Conservation (phyloP, 2,329 filamentous ascomycete species). For the Fonsecaea nubica region DNA sequence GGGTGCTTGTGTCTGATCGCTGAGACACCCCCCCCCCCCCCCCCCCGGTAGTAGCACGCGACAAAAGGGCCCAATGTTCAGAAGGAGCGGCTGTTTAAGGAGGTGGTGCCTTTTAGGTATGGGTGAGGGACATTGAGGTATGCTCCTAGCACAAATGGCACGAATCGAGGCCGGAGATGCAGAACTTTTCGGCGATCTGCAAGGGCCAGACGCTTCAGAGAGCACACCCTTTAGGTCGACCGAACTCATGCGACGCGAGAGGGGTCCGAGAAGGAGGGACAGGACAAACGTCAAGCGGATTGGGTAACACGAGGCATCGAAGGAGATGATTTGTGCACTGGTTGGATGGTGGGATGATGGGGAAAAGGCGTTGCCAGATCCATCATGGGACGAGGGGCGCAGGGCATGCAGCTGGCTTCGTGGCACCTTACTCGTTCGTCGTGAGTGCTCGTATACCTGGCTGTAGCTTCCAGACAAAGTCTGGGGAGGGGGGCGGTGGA, state of each 20-base stretch:
- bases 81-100: background rate
- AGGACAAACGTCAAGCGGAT: slow-evolving; percentile 11
- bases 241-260: slow-evolving; percentile 4
- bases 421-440: background rate
- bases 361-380: slow-evolving; percentile 2
- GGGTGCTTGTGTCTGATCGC: slow-evolving; percentile 24
- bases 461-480: slow-evolving; percentile 17
- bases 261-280: background rate
- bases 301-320: slow-evolving; percentile 9
- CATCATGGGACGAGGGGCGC: slow-evolving; percentile 3
- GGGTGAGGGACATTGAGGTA: background rate
- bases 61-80: slow-evolving; percentile 10
- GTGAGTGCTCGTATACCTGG: background rate
- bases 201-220: slow-evolving; percentile 8
- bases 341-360: slow-evolving; percentile 5
- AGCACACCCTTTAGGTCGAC: background rate
- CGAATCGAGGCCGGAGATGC: background rate
- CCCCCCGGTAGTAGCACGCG: slow-evolving; percentile 23
- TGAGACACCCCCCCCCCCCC: slow-evolving; percentile 27
- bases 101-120: slow-evolving; percentile 10
- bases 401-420: background rate
- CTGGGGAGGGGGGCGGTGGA: slow-evolving; percentile 16
- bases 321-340: slow-evolving; percentile 5
- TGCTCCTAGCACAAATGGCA: slow-evolving; percentile 4
- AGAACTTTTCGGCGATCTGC: slow-evolving; percentile 9